phyloP scores from a whole-genome alignment of 495 filamentous ascomycete species.

The Amorphotheca resinae region DNA sequence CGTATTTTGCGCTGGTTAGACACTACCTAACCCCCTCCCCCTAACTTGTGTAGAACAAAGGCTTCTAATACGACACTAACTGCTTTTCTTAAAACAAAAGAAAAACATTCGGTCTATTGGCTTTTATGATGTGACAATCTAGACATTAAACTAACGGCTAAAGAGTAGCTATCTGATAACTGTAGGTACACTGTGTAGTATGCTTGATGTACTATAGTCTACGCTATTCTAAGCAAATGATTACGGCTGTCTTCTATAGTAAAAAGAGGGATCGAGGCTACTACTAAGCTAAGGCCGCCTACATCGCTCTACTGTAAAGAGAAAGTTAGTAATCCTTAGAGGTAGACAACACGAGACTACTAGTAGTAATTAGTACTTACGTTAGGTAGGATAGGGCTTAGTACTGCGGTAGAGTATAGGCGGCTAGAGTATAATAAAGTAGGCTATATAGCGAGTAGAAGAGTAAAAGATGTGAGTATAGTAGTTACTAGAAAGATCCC shows the following conservation, averaged over 20 bases:
- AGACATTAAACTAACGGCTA: not conserved
- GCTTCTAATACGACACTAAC: not conserved
- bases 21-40: too few relatives aligned
- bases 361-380: too few relatives aligned
- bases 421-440: too few relatives aligned
- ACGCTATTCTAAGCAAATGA: constrained; percentile 6
- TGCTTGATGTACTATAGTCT: constrained; percentile 9
- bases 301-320: not conserved
- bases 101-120: constrained; percentile 11
- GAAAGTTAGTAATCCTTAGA: not conserved
- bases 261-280: constrained; percentile 10
- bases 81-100: constrained; percentile 11
- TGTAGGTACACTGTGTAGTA: constrained; percentile 8
- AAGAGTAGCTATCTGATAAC: not conserved
- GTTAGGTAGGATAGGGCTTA: too few relatives aligned
- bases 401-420: too few relatives aligned
- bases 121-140: constrained; percentile 8
- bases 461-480: too few relatives aligned
- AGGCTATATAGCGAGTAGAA: too few relatives aligned
- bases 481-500: too few relatives aligned
- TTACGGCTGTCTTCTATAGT: constrained; percentile 8
- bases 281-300: constrained; percentile 2
- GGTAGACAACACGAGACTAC: too few relatives aligned
- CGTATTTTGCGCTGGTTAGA: too few relatives aligned
- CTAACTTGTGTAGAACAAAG: constrained; percentile 1